Base-by-base conservation (phyloP, 495 filamentous ascomycete species). In the Penicillium paxilli region DNA sequence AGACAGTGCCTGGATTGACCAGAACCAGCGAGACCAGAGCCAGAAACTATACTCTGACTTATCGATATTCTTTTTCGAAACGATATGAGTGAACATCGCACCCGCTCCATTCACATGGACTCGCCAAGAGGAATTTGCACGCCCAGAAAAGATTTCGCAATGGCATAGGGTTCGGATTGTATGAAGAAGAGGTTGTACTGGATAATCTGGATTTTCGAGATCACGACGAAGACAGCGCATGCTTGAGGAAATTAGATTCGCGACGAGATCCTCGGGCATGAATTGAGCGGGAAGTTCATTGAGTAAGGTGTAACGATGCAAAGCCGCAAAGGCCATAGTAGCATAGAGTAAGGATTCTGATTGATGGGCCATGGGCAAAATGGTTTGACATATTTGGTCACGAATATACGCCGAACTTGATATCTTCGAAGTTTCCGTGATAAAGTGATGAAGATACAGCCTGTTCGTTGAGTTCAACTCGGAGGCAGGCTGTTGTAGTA, bases 111-210 rank as follows among this genome's bases (percentile, higher is more conserved):
- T 60, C 4, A 60, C 48, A 44, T 60, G 57, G 8, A 51, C 41
- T 0, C 57, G 38, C 57, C 57, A 60, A 5, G 57, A 56, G 2
- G 57, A 56, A 24, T 56, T 47, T 1, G 48, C 52, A 14, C 47
- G 52, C 3, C 57, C 57, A 11, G 57, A 60, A 22, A 51, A 60
- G 4, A 60, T 60, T 42, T 60, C 57, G 16, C 52, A 60, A 10
- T 55, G 52, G 25, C 52, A 60, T 10, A 60, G 42, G 4, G 57
- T 60, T 11, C 49, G 55, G 20, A 60, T 55, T 5, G 57, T 60
- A 44, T 55, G 57, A 14, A 60, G 47, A 2, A 60, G 57, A 28
- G 47, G 46, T n/a, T 46, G 47, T 19, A 32, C 51, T 4, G 37
- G 52, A 38, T 47, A 44, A 9, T 14, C 35, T 12, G 40, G 30